Evolutionary conservation across 495 filamentous ascomycete species (phyloP).

Genomic region (Hyaloscypha bicolor): DNA sequence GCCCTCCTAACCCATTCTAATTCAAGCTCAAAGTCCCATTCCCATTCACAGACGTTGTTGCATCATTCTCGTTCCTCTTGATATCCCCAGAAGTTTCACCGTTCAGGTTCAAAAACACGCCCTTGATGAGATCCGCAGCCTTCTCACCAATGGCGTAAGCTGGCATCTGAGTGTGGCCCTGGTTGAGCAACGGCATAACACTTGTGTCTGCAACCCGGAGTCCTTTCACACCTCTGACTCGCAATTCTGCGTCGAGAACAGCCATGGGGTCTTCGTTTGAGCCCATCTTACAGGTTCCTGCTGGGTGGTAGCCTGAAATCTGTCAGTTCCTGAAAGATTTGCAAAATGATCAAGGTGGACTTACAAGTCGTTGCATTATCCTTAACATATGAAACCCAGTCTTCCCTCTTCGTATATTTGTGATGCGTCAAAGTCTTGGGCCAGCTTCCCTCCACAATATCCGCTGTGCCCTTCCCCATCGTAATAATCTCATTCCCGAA

Average conservation of each 20-base stretch:
- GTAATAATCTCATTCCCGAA: conserved; percentile 58
- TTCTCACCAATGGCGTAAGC: conserved; percentile 66
- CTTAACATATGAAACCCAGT: conserved; percentile 51
- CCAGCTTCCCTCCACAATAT: conserved; percentile 59
- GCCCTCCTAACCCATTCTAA: not conserved
- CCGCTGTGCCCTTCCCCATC: conserved; percentile 53
- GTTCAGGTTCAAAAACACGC: conserved; percentile 4
- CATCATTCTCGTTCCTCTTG: not conserved
- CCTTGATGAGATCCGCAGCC: conserved; percentile 54
- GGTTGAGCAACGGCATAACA: conserved; percentile 43
- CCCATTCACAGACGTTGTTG: not conserved
- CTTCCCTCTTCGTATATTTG: conserved; percentile 47
- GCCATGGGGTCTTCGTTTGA: conserved; percentile 54
- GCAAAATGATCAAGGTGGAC: conserved; percentile 13
- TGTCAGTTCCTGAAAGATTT: not conserved
- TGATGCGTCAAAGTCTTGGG: conserved; percentile 48
- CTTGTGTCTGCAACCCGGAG: conserved; percentile 38
- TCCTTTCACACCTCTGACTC: conserved; percentile 54
- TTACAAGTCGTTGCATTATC: conserved; percentile 56
- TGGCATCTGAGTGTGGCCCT: conserved; percentile 46
- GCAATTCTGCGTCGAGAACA: conserved; percentile 59
- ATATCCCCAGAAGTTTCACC: not conserved
- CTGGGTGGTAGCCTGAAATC: conserved; percentile 28
- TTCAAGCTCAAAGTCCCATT: not conserved
- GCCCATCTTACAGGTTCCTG: conserved; percentile 49